Base-by-base conservation (phyloP, 2,329 filamentous ascomycete genomes). In the Rutstroemia sp. region DNA sequence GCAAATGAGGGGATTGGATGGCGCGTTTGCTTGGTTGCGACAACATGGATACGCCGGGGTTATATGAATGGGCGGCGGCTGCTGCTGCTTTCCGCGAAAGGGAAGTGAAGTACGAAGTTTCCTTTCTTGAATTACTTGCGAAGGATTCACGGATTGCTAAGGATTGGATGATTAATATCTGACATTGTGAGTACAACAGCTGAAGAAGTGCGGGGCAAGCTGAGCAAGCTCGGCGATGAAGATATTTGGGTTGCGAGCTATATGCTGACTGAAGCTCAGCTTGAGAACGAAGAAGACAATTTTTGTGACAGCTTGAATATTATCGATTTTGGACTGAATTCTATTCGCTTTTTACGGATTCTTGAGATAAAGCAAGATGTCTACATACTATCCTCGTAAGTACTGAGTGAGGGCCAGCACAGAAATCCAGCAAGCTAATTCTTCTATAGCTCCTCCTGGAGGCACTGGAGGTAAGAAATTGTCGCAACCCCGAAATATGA, bases 371-470 rank as follows among this genome's bases (percentile, higher is more conserved):
- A 9, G 55, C 52, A 60, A 46, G 38, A 68, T 68, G 65, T 67
- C 66, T 25, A 59, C 60, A 34, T 68, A 68, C 48, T 70, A 69
- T 63, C 68, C 68, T 64, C 68, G 68, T 70, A 59, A 61, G 68
- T 66, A 30, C 39, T n/a, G 34, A 37, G 30, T 14, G 30, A 34
- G 3, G 8, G 47, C 58, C 59, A 52, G 46, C 42, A 25, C 46
- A 25, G n/a, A 34, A 23, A 44, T 48, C 34, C 25, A n/a, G 27
- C 39, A 58, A 58, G 51, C 60, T 68, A 60, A 66, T 48, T 54
- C 44, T 51, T 17, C 19, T 23, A 48, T 42, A 69, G 67, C 67
- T 63, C 65, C 67, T 57, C 67, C 66, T 30, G 63, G 61, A 30
- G 63, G 61, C 19, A 64, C 62, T 54, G 61, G 61, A 53, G 60